Evolutionary conservation across 208 protist species (phyloP), one percentile per base, ranked within the genome.

Genomic region (Angomonas deanei): DNA sequence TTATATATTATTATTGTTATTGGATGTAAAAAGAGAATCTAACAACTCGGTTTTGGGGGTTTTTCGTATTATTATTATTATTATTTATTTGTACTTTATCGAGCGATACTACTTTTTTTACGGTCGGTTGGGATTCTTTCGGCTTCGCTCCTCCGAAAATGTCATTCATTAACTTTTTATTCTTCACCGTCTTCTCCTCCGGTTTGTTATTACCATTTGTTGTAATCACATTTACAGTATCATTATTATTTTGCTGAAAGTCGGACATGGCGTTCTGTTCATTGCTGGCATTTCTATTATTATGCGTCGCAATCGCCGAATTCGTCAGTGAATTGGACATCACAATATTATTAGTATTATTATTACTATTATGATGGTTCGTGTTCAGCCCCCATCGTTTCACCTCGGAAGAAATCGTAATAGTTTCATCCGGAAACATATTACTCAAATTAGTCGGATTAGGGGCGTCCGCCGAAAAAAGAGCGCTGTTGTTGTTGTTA

Each of bases 91-190:
- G n/a, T n/a, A n/a, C n/a, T n/a, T n/a, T n/a, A n/a, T n/a, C n/a
- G n/a, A n/a, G n/a, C n/a, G n/a, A n/a, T n/a, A n/a, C n/a, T n/a
- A n/a, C n/a, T n/a, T n/a, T n/a, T n/a, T n/a, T n/a, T n/a, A n/a
- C n/a, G n/a, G n/a, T n/a, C n/a, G n/a, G n/a, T 10, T 4, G 5
- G 15, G 8, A 26, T 19, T 19, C 17, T 23, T 50, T 50, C 17
- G 19, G 42, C 17, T 10, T 10, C 15, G 13, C 23, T 3, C 42
- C 42, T 26, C 74, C 66, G 60, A 86, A 86, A 57, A 86, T 77
- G 63, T 78, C 70, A 49, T 71, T 79, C 27, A 86, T 61, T 50
- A 86, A 72, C 39, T 74, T 76, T 26, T 70, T 66, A 38, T 82
- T 78, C 42, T 76, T 38, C 15, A 50, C 33, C 32, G 10, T 39